Base-by-base conservation (phyloP, 176 grass and related monocot species). In the Tillandsia leiboldiana region DNA sequence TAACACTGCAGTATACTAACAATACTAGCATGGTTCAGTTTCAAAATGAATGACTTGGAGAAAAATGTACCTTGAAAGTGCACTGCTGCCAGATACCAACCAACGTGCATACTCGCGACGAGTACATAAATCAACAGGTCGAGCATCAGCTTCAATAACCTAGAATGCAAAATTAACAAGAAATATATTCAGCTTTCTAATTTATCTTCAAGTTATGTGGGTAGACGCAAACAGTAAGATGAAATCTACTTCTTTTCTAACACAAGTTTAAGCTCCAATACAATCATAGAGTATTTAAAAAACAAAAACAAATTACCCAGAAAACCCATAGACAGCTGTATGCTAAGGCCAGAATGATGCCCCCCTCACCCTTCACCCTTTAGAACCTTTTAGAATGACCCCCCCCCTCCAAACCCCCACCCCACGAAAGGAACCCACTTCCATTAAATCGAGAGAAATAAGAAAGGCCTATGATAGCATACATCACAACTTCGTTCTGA, bases 41-140 rank as follows among this genome's bases (percentile, higher is more conserved):
- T 63, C 33, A 24, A 33, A n/a, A 58, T 42, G 70, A 48, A 48
- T 10, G 11, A 53, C 51, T 15, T 20, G 14, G 12, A 14, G 10
- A 53, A n/a, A 28, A 52, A 53, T 53, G 73, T 82, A 97, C 94
- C 94, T 92, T 20, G 94, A 90, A 81, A 97, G 84, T 53, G 72
- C 81, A 77, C 84, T 85, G 80, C 94, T 92, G 80, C 86, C 86
- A 29, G 81, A 79, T 63, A 97, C 94, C 77, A 97, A 74, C 94
- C 89, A 97, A 77, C 89, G 82, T 79, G 89, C 94, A 72, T 90
- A 97, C 58, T 97, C 94, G 50, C 94, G 89, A 9, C 94, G 89
- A 67, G 79, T 85, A 73, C 94, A 97, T 65, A 97, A 70, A 26
- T 97, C 94, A 90, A 86, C 86, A 83, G 89, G 82, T 82, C 18